Evolutionary conservation across 192 early-diverging fungal species (phyloP).

Genomic region (Funneliformis geosporum): DNA sequence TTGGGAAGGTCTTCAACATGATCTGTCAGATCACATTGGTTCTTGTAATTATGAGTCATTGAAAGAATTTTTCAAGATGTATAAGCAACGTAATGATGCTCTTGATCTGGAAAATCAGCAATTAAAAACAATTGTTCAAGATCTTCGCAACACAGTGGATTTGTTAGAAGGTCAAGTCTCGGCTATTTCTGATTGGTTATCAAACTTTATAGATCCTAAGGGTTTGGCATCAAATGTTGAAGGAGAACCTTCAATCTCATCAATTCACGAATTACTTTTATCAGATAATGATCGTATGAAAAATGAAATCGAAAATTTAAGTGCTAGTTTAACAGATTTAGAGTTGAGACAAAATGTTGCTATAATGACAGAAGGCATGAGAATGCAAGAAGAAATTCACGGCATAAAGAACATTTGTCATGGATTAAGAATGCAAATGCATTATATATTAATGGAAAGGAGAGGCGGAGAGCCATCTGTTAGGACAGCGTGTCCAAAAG

Average conservation of each 20-base stretch:
- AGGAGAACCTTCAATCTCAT: not conserved
- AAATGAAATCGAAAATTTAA: constrained; percentile 60
- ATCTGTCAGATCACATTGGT: constrained; percentile 44
- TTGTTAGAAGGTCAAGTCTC: constrained; percentile 40
- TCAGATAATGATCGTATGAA: constrained; percentile 55
- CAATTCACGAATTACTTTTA: constrained; percentile 41
- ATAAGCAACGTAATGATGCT: constrained; percentile 46
- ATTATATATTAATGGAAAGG: constrained; percentile 58
- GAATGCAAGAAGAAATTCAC: constrained; percentile 71
- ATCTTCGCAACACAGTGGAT: constrained; percentile 35
- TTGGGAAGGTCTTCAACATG: constrained; percentile 56
- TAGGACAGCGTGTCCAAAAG: not conserved
- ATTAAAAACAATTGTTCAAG: constrained; percentile 43
- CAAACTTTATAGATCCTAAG: not conserved
- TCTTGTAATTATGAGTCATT: constrained; percentile 65
- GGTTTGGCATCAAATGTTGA: too few relatives aligned
- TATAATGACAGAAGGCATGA: constrained; percentile 63
- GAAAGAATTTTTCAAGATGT: constrained; percentile 51
- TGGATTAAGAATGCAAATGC: constrained; percentile 68
- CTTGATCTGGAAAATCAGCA: constrained; percentile 51
- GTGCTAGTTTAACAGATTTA: constrained; percentile 53
- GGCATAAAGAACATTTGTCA: constrained; percentile 64
- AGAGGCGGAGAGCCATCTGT: constrained; percentile 22
- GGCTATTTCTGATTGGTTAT: constrained; percentile 37
- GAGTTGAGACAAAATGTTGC: constrained; percentile 73